Evolutionary conservation across 805 yeast species (phyloP).

Genomic region (Zygoascus bituminiphila): DNA sequence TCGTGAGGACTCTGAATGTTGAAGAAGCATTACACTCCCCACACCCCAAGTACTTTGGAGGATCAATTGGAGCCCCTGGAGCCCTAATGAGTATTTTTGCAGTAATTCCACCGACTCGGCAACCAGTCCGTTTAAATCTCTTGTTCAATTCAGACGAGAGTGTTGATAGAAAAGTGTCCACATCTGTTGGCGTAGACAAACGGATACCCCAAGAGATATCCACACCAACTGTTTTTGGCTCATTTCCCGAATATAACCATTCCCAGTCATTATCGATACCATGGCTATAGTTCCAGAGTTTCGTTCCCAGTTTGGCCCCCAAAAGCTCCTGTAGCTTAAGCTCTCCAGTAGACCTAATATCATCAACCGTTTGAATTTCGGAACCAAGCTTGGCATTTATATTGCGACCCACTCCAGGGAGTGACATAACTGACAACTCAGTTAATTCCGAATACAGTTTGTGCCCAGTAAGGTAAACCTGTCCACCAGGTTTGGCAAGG

Average conservation of each 20-base stretch:
- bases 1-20: conserved; percentile 42
- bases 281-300: conserved; percentile 47
- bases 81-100: conserved; percentile 61
- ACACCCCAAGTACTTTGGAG: conserved; percentile 77
- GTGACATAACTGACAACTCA: conserved; percentile 31
- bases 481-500: conserved; percentile 76
- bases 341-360: conserved; percentile 32
- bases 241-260: conserved; percentile 38
- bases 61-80: conserved; percentile 58
- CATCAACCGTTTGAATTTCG: conserved; percentile 30
- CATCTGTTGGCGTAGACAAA: conserved; percentile 51
- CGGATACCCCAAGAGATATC: conserved; percentile 91
- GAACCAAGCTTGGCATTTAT: conserved; percentile 39
- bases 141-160: conserved; percentile 51
- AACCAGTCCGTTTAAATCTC: conserved; percentile 41
- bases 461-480: conserved; percentile 31
- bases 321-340: conserved; percentile 37
- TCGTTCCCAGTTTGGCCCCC: conserved; percentile 66
- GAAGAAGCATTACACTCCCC: conserved; percentile 65
- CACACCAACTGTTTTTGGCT: conserved; percentile 69
- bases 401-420: conserved; percentile 37
- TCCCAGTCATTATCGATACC: conserved; percentile 49
- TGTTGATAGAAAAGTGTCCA: conserved; percentile 52
- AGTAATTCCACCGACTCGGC: conserved; percentile 50
- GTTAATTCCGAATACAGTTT: conserved; percentile 30